A percentile compares a stretch with the other conserved stretches of the same genome.
phyloP scores from a whole-genome alignment of 2,329 filamentous ascomycete species.

The Paraphaeosphaeria minitans region DNA sequence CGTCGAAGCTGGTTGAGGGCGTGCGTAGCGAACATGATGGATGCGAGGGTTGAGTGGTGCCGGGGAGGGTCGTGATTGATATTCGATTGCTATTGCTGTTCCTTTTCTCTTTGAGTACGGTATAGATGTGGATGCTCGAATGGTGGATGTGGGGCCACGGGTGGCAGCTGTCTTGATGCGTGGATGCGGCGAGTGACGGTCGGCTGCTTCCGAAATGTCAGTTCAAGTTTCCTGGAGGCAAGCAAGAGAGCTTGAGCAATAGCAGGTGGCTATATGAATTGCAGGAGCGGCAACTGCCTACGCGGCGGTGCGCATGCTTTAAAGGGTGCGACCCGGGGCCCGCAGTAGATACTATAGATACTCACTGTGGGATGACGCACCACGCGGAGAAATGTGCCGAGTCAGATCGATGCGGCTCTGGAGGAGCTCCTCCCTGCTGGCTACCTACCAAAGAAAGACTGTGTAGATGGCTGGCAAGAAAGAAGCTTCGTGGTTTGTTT shows the following conservation, averaged over 20 bases:
- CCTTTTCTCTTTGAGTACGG: not conserved
- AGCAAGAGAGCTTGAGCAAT: not conserved
- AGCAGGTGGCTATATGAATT: not conserved
- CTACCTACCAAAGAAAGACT: not conserved
- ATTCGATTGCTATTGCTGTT: not conserved
- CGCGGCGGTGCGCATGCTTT: slow-evolving; percentile 12
- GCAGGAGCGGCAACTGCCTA: slow-evolving; percentile 8
- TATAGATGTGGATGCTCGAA: not conserved
- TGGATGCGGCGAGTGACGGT: not conserved
- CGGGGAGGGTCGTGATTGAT: not conserved
- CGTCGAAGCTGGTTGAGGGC: slow-evolving; percentile 39
- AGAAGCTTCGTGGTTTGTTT: not conserved
- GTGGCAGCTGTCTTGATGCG: not conserved
- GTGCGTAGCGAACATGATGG: slow-evolving; percentile 40
- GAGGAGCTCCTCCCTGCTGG: not conserved
- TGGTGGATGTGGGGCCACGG: slow-evolving; percentile 8
- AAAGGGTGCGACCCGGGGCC: slow-evolving; percentile 9
- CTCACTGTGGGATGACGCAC: slow-evolving; percentile 16
- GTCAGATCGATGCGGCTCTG: not conserved
- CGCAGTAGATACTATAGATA: slow-evolving; percentile 4
- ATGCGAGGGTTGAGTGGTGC: not conserved
- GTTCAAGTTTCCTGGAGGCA: not conserved
- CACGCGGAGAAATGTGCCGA: slow-evolving; percentile 1
- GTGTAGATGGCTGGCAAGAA: not conserved
- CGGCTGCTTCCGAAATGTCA: not conserved